These are phyloP conservation scores for Avena atlantica DNA, from an alignment of 176 grass and related monocot genomes.

Conservation along the genomic window DNA sequence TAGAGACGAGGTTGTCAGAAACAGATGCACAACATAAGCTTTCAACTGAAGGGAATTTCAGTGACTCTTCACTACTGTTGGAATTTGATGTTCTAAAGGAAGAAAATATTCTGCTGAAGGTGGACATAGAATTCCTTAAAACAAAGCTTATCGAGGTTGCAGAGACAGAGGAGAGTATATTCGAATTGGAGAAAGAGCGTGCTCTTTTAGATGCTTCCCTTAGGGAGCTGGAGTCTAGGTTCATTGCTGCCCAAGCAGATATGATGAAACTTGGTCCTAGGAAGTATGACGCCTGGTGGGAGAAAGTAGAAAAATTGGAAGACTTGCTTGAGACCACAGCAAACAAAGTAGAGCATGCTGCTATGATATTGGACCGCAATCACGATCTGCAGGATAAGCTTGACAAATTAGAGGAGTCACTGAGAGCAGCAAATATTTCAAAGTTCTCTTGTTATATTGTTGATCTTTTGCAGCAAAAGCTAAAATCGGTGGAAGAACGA, in stretches of 20 bases:
- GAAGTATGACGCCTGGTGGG: slow-evolving; percentile 62
- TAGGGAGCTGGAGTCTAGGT: slow-evolving; percentile 56
- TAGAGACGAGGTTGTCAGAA: slow-evolving; percentile 78
- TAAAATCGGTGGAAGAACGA: slow-evolving; percentile 68
- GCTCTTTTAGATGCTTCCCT: slow-evolving; percentile 66
- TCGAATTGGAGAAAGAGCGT: slow-evolving; percentile 71
- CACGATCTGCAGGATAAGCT: slow-evolving; percentile 62
- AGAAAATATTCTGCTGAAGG: slow-evolving; percentile 71
- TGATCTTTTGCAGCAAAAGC: slow-evolving; percentile 68
- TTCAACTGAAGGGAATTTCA: slow-evolving; percentile 52
- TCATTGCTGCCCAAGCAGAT: slow-evolving; percentile 60
- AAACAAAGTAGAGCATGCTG: slow-evolving; percentile 58
- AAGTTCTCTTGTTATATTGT: slow-evolving; percentile 57
- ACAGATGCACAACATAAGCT: slow-evolving; percentile 28
- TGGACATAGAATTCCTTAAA: slow-evolving; percentile 63
- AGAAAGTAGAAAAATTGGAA: slow-evolving; percentile 70
- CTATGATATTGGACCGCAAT: slow-evolving; percentile 42
- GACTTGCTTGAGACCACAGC: slow-evolving; percentile 57
- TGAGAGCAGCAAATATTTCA: slow-evolving; percentile 57
- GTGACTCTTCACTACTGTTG: slow-evolving; percentile 25
- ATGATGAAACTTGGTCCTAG: slow-evolving; percentile 58
- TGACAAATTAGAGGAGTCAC: slow-evolving; percentile 54
- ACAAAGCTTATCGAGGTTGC: slow-evolving; percentile 58
- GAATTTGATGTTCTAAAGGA: slow-evolving; percentile 63
- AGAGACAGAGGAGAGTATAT: slow-evolving; percentile 66